These are phyloP conservation scores for Solanum virginianum DNA, from an alignment of 257 asterid species.

Conservation along the genomic window DNA sequence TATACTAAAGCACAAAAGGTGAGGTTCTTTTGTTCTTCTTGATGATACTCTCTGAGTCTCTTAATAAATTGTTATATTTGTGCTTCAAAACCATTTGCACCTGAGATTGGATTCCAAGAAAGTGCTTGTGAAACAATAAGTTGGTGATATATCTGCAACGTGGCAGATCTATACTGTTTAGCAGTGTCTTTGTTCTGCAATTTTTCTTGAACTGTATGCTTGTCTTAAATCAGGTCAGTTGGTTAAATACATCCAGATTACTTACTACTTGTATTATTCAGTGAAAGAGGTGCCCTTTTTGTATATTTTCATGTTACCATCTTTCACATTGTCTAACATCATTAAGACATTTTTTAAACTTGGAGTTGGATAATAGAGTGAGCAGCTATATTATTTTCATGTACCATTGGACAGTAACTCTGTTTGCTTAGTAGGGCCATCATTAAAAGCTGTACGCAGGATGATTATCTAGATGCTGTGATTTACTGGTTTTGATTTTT, in stretches of 20 bases:
- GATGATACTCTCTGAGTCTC: neutral
- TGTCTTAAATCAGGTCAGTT: neutral
- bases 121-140: neutral
- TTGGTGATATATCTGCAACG: neutral
- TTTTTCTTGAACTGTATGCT: neutral
- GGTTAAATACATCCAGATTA: neutral
- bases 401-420: neutral
- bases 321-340: neutral
- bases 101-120: neutral
- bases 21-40: conserved; percentile 2
- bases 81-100: neutral
- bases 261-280: neutral
- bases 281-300: neutral
- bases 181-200: neutral
- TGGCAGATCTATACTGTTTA: neutral
- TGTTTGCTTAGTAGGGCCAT: neutral
- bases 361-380: neutral
- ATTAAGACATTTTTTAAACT: neutral
- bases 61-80: neutral
- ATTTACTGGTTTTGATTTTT: neutral
- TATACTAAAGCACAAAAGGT: conserved; percentile 75
- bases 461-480: neutral
- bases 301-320: neutral
- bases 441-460: neutral
- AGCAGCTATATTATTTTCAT: neutral